Conservation (phyloP, 495 filamentous ascomycete species). For the Lophiotrema nucula region DNA sequence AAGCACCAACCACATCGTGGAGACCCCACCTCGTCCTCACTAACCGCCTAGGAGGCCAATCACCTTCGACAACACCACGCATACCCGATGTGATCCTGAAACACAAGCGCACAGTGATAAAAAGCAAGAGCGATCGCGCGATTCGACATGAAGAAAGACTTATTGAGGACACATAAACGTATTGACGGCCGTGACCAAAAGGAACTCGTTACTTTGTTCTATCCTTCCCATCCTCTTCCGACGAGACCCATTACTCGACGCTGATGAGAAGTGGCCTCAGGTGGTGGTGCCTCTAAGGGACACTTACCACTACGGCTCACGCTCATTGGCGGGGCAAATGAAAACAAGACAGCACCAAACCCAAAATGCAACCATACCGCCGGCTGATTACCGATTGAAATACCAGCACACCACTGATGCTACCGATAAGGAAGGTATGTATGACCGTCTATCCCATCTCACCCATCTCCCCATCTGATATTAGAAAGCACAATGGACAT, state of each 20-base stretch:
- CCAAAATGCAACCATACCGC: not conserved
- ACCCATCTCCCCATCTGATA: not conserved
- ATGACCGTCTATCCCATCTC: not conserved
- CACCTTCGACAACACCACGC: not conserved
- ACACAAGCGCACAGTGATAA: constrained; percentile 23
- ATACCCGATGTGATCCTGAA: constrained; percentile 14
- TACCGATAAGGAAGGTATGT: constrained; percentile 8
- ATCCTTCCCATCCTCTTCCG: no score
- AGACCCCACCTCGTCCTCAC: constrained; percentile 14
- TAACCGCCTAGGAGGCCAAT: constrained; percentile 17
- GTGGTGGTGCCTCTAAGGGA: no score
- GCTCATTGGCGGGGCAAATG: constrained; percentile 15
- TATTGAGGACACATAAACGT: not conserved
- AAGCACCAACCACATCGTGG: constrained; percentile 11
- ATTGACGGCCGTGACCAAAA: constrained; percentile 7
- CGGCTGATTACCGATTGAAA: constrained; percentile 11
- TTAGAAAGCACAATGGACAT: not conserved
- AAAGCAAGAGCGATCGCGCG: constrained; percentile 7
- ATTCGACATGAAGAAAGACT: not conserved
- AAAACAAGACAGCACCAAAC: not conserved
- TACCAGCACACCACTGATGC: not conserved
- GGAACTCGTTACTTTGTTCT: constrained; percentile 6
- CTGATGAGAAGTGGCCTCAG: no score
- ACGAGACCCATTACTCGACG: no score
- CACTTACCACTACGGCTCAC: no score